Base-by-base conservation (phyloP, 306 rosid genomes). In the Medicago lupulina region DNA sequence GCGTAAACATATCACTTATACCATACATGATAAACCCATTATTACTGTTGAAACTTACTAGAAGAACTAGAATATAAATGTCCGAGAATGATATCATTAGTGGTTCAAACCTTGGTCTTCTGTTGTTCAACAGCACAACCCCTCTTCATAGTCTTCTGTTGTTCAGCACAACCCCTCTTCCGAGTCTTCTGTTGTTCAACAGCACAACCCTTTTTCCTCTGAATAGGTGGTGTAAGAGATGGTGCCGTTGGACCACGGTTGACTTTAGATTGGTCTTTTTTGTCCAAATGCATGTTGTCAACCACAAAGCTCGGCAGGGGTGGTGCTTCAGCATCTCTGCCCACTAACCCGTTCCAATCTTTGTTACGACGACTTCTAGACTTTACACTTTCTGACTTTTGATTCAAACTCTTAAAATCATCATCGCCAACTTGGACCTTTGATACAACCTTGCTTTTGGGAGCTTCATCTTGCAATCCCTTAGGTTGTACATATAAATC, bases 301-400 rank as follows among this genome's bases (percentile, higher is more conserved):
- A 86, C 61, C 76, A 70, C 93, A 79, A 87, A 88, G 83, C 89
- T 89, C 65, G 76, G 83, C 61, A 86, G 63, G 10, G 88, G 85
- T 38, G 91, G 88, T 23, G 90, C 86, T 79, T 95, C 93, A 47
- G 81, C 87, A 31, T 81, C 89, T 83, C 82, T 86, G 75, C 83
- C 82, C 2, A 40, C 81, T 62, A 89, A 81, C 70, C 91, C 97
- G 80, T 87, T 92, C 99, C 99, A 92, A 60, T 90, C 98, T 79
- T 77, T 90, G 76, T 89, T 83, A 80, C 78, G 95, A 34, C 96
- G 89, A 53, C 83, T 86, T 82, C 87, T 88, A 73, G 87, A 71
- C 67, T 81, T 87, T 73, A 73, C 87, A 64, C 76, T 86, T 65
- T 86, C 98, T 38, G 87, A 72, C 75, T 83, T 89, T 67, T 90